These are phyloP conservation scores for Pterocarpus macrocarpus DNA, from an alignment of 306 rosid species.

Conservation along the genomic window DNA sequence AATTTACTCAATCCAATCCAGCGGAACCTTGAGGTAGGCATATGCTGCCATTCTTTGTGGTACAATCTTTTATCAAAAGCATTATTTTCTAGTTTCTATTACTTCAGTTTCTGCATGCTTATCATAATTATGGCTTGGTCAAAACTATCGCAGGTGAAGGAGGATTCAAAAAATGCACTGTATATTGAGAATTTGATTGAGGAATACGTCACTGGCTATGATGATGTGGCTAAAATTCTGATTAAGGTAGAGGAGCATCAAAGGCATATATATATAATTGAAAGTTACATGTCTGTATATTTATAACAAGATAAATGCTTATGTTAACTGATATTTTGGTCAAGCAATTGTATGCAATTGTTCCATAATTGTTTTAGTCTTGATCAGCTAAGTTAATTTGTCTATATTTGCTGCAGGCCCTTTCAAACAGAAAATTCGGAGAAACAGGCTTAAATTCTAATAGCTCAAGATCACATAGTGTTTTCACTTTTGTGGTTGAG, in stretches of 20 bases:
- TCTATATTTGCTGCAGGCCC: conserved; percentile 70
- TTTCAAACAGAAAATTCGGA: conserved; percentile 90
- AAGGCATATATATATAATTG: conserved; percentile 4
- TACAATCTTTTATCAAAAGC: conserved; percentile 1
- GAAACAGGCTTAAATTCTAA: conserved; percentile 78
- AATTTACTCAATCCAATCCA: conserved; percentile 61
- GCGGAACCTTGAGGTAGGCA: conserved; percentile 80
- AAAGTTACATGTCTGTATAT: conserved; percentile 36
- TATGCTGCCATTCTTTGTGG: conserved; percentile 23
- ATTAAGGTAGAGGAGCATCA: conserved; percentile 70
- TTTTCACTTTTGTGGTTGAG: conserved; percentile 83
- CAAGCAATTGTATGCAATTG: conserved; percentile 14
- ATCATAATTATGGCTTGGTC: conserved; percentile 35
- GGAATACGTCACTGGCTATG: conserved; percentile 86
- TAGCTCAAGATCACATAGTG: conserved; percentile 86
- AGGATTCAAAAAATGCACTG: conserved; percentile 71
- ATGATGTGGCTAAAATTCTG: conserved; percentile 82
- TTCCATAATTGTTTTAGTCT: neutral
- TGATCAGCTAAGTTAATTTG: conserved; percentile 34
- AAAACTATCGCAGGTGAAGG: conserved; percentile 69
- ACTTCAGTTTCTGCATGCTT: conserved; percentile 22
- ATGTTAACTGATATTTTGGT: conserved; percentile 24
- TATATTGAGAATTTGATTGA: conserved; percentile 88
- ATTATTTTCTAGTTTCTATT: conserved; percentile 24
- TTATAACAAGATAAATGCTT: conserved; percentile 19